Percentiles rank a stretch among this genome's conserved stretches.
Conservation (phyloP, 306 rosid species). For the Hippophae gyantsensis region DNA sequence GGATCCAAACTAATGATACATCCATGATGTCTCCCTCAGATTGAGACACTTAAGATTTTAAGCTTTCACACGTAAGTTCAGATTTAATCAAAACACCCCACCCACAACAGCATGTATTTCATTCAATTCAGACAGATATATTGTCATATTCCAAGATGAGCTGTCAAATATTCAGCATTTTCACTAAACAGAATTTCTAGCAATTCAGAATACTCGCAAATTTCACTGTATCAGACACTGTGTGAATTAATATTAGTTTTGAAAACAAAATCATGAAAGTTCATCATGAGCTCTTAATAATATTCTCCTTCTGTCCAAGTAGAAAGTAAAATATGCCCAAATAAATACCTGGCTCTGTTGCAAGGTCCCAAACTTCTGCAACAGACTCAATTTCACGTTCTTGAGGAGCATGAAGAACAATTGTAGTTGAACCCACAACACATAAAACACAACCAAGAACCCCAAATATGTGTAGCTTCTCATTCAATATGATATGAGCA, state of each 20-base stretch:
- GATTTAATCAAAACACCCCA: neutral
- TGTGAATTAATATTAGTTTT: neutral
- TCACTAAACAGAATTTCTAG: neutral
- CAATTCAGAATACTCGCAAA: neutral
- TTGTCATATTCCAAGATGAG: neutral
- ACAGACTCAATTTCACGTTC: constrained; percentile 79
- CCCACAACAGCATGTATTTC: neutral
- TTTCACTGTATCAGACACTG: neutral
- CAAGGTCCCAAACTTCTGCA: constrained; percentile 85
- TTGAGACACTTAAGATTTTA: neutral
- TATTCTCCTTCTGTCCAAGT: neutral
- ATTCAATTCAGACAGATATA: neutral
- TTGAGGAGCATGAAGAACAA: constrained; percentile 92
- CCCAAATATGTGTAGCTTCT: constrained; percentile 80
- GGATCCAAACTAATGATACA: neutral
- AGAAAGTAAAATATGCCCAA: neutral
- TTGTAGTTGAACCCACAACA: constrained; percentile 92
- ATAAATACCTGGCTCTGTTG: constrained; percentile 77
- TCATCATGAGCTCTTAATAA: neutral
- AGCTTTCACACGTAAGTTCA: neutral
- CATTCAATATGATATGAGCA: constrained; percentile 79
- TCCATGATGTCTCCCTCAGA: neutral
- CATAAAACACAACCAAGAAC: constrained; percentile 84
- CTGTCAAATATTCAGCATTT: neutral
- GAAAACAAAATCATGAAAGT: neutral